phyloP scores from a whole-genome alignment of 2,329 filamentous ascomycete genomes.

The Colletotrichum gigasporum region DNA sequence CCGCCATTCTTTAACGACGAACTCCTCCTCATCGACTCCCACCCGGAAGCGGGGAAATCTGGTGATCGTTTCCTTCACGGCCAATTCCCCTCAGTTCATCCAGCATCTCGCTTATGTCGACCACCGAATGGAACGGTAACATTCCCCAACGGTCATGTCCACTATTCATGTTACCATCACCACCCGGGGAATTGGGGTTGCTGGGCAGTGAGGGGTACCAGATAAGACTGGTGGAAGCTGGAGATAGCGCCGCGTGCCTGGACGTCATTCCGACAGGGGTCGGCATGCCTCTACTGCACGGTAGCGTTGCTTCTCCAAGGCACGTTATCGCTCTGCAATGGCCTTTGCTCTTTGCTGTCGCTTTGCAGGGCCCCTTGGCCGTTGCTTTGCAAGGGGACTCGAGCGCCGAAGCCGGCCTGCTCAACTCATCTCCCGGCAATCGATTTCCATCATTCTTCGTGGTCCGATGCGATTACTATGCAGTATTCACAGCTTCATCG shows the following conservation, averaged over 20 bases:
- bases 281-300: no score
- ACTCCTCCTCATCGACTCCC: not conserved
- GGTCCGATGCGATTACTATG: no score
- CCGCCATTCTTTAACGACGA: slow-evolving; percentile 2
- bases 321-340: not conserved
- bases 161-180: slow-evolving; percentile 29
- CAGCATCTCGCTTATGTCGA: not conserved
- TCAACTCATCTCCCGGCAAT: not conserved
- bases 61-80: not conserved
- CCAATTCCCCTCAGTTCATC: slow-evolving; percentile 7
- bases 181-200: not conserved
- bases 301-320: no score
- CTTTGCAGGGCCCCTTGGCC: no score
- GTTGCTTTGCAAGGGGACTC: not conserved
- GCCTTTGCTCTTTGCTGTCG: no score
- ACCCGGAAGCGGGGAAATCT: not conserved
- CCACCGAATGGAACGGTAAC: slow-evolving; percentile 25
- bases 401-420: not conserved
- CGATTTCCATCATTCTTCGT: not conserved
- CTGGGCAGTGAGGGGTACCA: slow-evolving; percentile 16
- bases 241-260: not conserved
- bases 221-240: slow-evolving; percentile 19
- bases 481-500: no score
- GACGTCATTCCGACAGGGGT: slow-evolving; percentile 10
- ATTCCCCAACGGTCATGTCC: slow-evolving; percentile 20